Evolutionary conservation across 805 yeast species (phyloP), one percentile per base, ranked within the genome.

Genomic region (Debaryomyces maramus): DNA sequence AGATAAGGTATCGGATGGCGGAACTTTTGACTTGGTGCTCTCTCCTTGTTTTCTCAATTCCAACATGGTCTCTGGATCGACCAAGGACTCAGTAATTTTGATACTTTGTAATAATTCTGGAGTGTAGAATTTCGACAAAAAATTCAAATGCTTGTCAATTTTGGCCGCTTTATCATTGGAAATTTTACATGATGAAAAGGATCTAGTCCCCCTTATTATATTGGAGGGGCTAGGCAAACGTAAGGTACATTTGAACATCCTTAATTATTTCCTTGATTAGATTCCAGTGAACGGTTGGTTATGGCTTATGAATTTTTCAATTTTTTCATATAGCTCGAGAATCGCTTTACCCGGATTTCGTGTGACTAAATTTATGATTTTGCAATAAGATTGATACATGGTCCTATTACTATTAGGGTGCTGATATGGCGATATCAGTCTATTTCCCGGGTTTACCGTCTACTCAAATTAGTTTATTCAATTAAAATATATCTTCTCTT

Each of bases 91-190:
- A 0, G 97, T 87, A 32, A 84, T 73, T 51, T 85, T 72, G 49
- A 93, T 88, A 38, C 95, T 79, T 56, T 88, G 86, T 46, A 91
- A 76, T 36, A 90, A 73, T 43, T 83, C 85, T 22, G 89, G 87
- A 6, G 91, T 80, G 61, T 91, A 91, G 69, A 83, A 91, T 56
- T 88, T 80, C 34, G 78, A 62, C 50, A 90, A 72, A 47, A 70
- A 72, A 32, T 77, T 74, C 47, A 80, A 51, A 60, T 83, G 88
- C 42, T 67, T 45, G 10, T 54, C 46, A 13, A 52, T 58, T 40
- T 56, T 59, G 16, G 40, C 34, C 38, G 33, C 43, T 18, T 36
- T 38, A 20, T 36, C 39, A n/a, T 20, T 26, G 19, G 18, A 31
- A 23, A 38, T 24, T n/a, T 20, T 10, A 17, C 40, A 34, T 14